These are phyloP conservation scores for Penicillium paradoxum DNA, from an alignment of 495 filamentous ascomycete genomes.

Conservation along the genomic window DNA sequence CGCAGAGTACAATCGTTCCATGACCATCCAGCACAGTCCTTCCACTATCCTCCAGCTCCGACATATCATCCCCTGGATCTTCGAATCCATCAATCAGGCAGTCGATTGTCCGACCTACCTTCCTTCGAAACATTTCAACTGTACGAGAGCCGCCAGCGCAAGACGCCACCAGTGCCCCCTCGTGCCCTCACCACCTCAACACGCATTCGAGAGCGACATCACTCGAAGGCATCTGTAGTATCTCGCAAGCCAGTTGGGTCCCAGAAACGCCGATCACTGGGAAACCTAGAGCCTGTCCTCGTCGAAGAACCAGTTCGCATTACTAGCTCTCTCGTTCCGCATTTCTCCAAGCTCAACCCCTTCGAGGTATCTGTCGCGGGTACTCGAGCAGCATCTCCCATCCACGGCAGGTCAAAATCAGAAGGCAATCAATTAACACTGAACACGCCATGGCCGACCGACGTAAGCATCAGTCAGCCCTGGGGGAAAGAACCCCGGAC, in stretches of 20 bases:
- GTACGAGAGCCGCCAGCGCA: slow-evolving; percentile 15
- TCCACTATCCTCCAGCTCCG: slow-evolving; percentile 15
- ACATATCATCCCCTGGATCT: slow-evolving; percentile 68
- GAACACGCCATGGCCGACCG: not conserved
- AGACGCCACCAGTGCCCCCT: slow-evolving; percentile 24
- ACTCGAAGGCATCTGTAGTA: slow-evolving; percentile 27
- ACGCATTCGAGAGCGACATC: slow-evolving; percentile 20
- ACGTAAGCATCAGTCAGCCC: not conserved
- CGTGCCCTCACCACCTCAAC: slow-evolving; percentile 23
- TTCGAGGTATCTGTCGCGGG: slow-evolving; percentile 11
- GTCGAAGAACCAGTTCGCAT: slow-evolving; percentile 19
- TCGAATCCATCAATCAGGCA: slow-evolving; percentile 63
- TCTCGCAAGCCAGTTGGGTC: slow-evolving; percentile 43
- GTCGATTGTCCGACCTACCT: slow-evolving; percentile 58
- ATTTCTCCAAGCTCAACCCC: slow-evolving; percentile 33
- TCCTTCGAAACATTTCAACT: slow-evolving; percentile 36
- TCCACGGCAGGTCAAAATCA: slow-evolving; percentile 12
- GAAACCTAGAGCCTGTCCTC: slow-evolving; percentile 20
- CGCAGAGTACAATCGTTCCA: slow-evolving; percentile 40
- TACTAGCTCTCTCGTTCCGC: slow-evolving; percentile 34
- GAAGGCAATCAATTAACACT: slow-evolving; percentile 11
- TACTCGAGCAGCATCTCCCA: slow-evolving; percentile 5
- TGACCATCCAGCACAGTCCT: not conserved
- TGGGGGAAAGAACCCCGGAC: slow-evolving; percentile 5
- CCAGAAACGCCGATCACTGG: slow-evolving; percentile 29